Evolutionary conservation across 345 rosid species (phyloP).

Genomic region (Mangifera indica): DNA sequence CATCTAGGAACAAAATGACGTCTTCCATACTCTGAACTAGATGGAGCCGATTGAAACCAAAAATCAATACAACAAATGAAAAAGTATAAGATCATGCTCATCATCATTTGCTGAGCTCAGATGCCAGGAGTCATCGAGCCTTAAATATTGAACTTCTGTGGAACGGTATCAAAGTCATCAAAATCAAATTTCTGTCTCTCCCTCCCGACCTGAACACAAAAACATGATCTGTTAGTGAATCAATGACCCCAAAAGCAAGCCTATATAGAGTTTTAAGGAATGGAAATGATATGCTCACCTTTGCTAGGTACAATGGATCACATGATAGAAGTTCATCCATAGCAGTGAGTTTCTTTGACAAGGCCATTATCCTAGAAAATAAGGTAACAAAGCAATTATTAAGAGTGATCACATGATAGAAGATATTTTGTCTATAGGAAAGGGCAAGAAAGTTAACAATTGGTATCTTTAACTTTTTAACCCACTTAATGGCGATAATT

Average conservation of each 20-base stretch:
- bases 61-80: background rate
- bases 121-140: background rate
- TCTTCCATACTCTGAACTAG: constrained; percentile 18
- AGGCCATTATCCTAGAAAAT: constrained; percentile 63
- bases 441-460: background rate
- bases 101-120: background rate
- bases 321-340: constrained; percentile 80
- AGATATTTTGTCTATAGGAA: background rate
- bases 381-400: background rate
- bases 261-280: background rate
- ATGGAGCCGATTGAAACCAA: background rate
- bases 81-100: background rate
- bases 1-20: constrained; percentile 8
- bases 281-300: constrained; percentile 43
- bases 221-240: constrained; percentile 3
- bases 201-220: constrained; percentile 61
- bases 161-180: constrained; percentile 87
- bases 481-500: background rate
- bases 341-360: constrained; percentile 75
- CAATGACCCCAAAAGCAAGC: constrained; percentile 14
- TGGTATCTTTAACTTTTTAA: background rate
- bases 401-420: background rate
- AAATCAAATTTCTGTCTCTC: constrained; percentile 90
- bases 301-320: constrained; percentile 76
- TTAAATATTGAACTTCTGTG: constrained; percentile 81